phyloP scores from a whole-genome alignment of 495 filamentous ascomycete species.

The Pseudotulostoma volvatum region DNA sequence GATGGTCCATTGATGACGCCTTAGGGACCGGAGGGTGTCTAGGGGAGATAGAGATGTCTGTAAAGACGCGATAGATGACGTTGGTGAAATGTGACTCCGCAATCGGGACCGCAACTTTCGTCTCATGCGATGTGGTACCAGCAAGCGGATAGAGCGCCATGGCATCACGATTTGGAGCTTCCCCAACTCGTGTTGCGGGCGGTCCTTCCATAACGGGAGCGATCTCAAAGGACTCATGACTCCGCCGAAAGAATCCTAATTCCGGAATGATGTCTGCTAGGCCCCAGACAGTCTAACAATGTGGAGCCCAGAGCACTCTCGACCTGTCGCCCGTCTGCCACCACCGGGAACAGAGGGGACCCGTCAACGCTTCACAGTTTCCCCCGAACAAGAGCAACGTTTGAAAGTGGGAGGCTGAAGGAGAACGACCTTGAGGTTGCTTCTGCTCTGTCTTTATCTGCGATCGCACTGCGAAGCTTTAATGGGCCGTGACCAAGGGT shows the following conservation, averaged over 20 bases:
- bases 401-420: constrained; percentile 12
- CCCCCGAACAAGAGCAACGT: too few species aligned
- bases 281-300: too few species aligned
- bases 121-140: constrained; percentile 55
- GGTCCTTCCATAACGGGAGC: constrained; percentile 36
- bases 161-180: constrained; percentile 33
- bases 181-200: constrained; percentile 30
- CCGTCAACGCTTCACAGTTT: too few species aligned
- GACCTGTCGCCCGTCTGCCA: background rate
- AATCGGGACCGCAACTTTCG: constrained; percentile 57
- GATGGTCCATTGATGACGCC: constrained; percentile 61
- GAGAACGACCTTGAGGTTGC: constrained; percentile 6
- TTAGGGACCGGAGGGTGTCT: constrained; percentile 56
- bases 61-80: constrained; percentile 55
- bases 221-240: constrained; percentile 7
- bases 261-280: background rate
- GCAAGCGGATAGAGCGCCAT: constrained; percentile 34
- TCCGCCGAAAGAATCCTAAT: background rate
- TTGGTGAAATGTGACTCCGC: constrained; percentile 52
- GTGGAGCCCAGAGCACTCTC: too few species aligned
- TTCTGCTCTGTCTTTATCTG: too few species aligned
- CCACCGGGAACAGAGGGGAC: background rate
- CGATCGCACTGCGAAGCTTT: too few species aligned
- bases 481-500: too few species aligned
- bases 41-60: constrained; percentile 64